Conservation (phyloP, 2,329 filamentous ascomycete species). For the Claviceps sp. region DNA sequence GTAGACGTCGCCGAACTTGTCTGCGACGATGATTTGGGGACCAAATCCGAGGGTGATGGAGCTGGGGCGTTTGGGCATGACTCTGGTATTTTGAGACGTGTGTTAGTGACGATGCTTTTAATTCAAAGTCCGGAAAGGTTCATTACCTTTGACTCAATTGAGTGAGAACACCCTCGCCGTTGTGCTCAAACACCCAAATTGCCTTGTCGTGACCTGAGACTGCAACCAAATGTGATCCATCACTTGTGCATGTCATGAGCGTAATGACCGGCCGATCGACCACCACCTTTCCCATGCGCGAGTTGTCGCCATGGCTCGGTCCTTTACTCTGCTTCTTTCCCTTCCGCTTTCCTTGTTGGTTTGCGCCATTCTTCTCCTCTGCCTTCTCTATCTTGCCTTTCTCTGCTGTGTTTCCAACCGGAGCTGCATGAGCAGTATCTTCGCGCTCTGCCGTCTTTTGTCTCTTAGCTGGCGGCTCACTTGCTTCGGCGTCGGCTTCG, state of each 20-base stretch:
- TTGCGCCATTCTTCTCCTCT: constrained; percentile 9
- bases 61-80: constrained; percentile 82
- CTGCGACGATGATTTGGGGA: constrained; percentile 63
- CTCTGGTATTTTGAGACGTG: constrained; percentile 28
- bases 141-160: constrained; percentile 59
- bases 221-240: constrained; percentile 57
- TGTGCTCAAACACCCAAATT: constrained; percentile 66
- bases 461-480: constrained; percentile 23
- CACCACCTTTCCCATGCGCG: constrained; percentile 17
- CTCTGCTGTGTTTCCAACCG: background rate
- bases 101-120: background rate
- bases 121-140: background rate
- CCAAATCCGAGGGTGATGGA: constrained; percentile 58
- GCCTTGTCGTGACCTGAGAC: constrained; percentile 88
- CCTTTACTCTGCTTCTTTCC: constrained; percentile 17
- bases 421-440: constrained; percentile 6
- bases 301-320: constrained; percentile 8
- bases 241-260: constrained; percentile 48
- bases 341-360: constrained; percentile 11
- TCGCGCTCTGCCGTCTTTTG: constrained; percentile 18
- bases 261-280: constrained; percentile 52
- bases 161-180: constrained; percentile 44
- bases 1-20: constrained; percentile 98
- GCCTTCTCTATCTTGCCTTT: constrained; percentile 7
- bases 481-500: constrained; percentile 10